A percentile compares a stretch with the other conserved stretches of the same genome.
These are phyloP conservation scores for Balamuthia mandrillaris DNA, from an alignment of 208 protist genomes.

Conservation along the genomic window DNA sequence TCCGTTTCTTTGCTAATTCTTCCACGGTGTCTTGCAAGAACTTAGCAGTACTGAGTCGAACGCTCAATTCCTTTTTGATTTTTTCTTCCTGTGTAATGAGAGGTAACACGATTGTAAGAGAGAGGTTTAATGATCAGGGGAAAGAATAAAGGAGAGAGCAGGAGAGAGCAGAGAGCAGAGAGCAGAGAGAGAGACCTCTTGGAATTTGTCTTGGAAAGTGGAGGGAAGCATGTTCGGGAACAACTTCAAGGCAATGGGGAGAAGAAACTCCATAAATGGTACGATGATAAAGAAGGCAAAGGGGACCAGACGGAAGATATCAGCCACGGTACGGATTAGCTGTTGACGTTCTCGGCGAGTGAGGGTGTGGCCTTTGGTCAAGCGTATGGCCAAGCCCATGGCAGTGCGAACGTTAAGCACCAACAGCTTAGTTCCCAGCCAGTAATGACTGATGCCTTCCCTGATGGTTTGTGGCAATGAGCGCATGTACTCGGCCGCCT, in stretches of 20 bases:
- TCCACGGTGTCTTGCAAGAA: constrained; percentile 62
- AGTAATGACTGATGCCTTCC: constrained; percentile 18
- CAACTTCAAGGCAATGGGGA: constrained; percentile 91
- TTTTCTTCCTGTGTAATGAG: constrained; percentile 46
- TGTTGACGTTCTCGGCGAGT: constrained; percentile 11
- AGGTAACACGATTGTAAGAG: neutral
- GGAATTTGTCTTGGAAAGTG: constrained; percentile 79
- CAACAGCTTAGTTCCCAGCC: constrained; percentile 26
- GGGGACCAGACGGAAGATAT: constrained; percentile 91
- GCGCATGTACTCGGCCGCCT: no score
- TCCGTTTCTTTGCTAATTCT: constrained; percentile 39
- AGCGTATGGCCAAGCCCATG: neutral
- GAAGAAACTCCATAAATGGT: constrained; percentile 90
- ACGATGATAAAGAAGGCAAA: constrained; percentile 95
- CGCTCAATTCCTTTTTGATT: neutral
- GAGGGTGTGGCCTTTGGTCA: constrained; percentile 21
- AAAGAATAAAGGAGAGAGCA: neutral
- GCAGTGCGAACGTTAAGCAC: constrained; percentile 12
- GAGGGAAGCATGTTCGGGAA: constrained; percentile 94
- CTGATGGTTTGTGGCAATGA: no score
- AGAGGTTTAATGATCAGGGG: neutral
- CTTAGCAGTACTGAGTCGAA: constrained; percentile 48
- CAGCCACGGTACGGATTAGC: constrained; percentile 86
- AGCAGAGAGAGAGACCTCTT: constrained; percentile 43
- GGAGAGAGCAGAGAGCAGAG: constrained; percentile 7